These are phyloP conservation scores for Ophiostoma triangulosporum DNA, from an alignment of 2,329 filamentous ascomycete genomes.

Conservation along the genomic window DNA sequence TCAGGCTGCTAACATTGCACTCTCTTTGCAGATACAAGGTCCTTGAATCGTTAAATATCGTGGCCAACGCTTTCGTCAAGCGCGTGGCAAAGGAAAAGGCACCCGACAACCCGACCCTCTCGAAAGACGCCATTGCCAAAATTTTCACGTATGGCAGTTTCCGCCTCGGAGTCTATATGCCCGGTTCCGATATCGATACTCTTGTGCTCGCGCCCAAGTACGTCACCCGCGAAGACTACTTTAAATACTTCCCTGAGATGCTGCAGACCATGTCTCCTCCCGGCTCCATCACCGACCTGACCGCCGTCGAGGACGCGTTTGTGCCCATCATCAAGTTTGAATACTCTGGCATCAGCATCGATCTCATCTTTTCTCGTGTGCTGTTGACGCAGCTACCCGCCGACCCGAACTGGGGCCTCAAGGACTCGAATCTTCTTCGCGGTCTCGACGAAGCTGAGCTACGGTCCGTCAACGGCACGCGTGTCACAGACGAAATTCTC, in stretches of 20 bases:
- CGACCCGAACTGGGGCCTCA: slow-evolving; percentile 56
- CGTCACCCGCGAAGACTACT: slow-evolving; percentile 81
- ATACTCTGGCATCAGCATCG: slow-evolving; percentile 81
- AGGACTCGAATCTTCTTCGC: slow-evolving; percentile 71
- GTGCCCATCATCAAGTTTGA: slow-evolving; percentile 98
- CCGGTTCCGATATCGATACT: slow-evolving; percentile 95
- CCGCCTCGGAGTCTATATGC: slow-evolving; percentile 83
- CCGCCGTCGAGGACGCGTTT: slow-evolving; percentile 76
- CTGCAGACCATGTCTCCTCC: slow-evolving; percentile 62
- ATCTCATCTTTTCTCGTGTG: slow-evolving; percentile 78
- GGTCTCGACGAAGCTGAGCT: slow-evolving; percentile 79
- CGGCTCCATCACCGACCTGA: slow-evolving; percentile 72
- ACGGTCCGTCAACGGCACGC: slow-evolving; percentile 81
- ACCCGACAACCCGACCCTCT: slow-evolving; percentile 56
- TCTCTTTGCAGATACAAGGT: slow-evolving; percentile 47
- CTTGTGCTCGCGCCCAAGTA: slow-evolving; percentile 85
- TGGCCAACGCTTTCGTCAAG: slow-evolving; percentile 78
- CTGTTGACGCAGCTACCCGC: slow-evolving; percentile 55
- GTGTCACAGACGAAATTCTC: slow-evolving; percentile 88
- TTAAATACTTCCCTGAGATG: slow-evolving; percentile 70
- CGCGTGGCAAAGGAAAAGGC: slow-evolving; percentile 63
- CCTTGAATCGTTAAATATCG: slow-evolving; percentile 60
- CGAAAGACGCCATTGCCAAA: slow-evolving; percentile 77
- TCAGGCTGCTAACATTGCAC: background rate
- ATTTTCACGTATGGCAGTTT: slow-evolving; percentile 96